Conservation (phyloP, 2,329 filamentous ascomycete genomes). For the Alternaria ethzedia region DNA sequence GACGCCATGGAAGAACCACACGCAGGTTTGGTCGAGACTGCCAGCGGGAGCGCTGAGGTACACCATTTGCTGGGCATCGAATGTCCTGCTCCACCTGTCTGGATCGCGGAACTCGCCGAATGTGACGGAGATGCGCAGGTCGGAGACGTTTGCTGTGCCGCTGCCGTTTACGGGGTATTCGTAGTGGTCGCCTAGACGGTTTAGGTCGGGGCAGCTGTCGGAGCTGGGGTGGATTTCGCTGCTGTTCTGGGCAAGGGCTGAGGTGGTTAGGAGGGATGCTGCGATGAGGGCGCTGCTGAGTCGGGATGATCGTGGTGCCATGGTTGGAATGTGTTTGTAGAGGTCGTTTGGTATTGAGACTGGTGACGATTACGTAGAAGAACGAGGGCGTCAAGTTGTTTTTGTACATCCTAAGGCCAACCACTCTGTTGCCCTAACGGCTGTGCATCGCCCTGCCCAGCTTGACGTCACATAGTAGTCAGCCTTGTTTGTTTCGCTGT, state of each 20-base stretch:
- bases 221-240: background rate
- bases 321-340: background rate
- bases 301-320: background rate
- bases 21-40: background rate
- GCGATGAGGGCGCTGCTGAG: background rate
- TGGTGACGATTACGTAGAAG: background rate
- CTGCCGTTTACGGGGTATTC: background rate
- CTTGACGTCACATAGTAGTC: background rate
- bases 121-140: background rate
- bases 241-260: background rate
- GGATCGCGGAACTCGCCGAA: background rate
- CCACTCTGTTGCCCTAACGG: background rate
- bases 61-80: background rate
- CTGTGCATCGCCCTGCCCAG: background rate
- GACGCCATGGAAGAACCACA: background rate
- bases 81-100: background rate
- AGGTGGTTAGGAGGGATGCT: background rate
- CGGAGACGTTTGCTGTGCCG: background rate
- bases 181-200: background rate
- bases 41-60: background rate
- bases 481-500: background rate
- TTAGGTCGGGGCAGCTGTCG: background rate
- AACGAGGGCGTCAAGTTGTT: background rate
- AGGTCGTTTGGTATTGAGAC: background rate
- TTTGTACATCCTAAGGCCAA: background rate